Percentiles rank a stretch among this genome's conserved stretches.
Evolutionary conservation across 225 moss, liverwort and hornwort genomes (phyloP).

Genomic region (Sphagnum contortum): DNA sequence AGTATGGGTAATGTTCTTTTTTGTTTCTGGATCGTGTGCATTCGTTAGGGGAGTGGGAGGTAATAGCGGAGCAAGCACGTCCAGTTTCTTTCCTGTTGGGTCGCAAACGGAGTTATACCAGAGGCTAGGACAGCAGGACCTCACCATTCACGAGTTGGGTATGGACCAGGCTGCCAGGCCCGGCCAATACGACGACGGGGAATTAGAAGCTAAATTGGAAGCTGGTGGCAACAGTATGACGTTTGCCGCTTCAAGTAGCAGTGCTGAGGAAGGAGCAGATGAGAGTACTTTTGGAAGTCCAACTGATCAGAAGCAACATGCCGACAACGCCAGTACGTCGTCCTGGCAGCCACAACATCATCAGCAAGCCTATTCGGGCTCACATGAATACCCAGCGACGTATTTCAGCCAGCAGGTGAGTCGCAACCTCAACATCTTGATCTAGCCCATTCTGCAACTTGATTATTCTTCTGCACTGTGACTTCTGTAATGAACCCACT

Average conservation of each 20-base stretch:
- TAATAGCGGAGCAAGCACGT: slow-evolving; percentile 18
- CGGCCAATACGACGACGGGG: slow-evolving; percentile 31
- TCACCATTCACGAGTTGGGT: slow-evolving; percentile 35
- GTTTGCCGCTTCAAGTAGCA: slow-evolving; percentile 22
- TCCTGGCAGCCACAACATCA: slow-evolving; percentile 44
- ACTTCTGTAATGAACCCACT: too few relatives aligned
- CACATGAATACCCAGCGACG: too few relatives aligned
- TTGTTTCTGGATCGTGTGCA: too few relatives aligned
- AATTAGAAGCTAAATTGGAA: slow-evolving; percentile 37
- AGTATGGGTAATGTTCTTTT: too few relatives aligned
- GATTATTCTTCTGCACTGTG: too few relatives aligned
- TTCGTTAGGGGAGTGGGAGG: slow-evolving; percentile 19
- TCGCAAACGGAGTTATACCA: slow-evolving; percentile 25
- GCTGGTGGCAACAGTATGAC: slow-evolving; percentile 14
- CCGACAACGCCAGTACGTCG: slow-evolving; percentile 16
- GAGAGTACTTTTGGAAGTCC: slow-evolving; percentile 23
- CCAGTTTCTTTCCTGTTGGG: slow-evolving; percentile 24
- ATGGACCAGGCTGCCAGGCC: slow-evolving; percentile 1
- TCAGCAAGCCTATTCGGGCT: slow-evolving; percentile 9
- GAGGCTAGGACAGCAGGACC: slow-evolving; percentile 23
- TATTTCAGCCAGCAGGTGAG: too few relatives aligned
- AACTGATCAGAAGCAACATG: slow-evolving; percentile 26
- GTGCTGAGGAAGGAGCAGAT: slow-evolving; percentile 6
- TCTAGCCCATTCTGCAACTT: too few relatives aligned
- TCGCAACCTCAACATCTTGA: too few relatives aligned